Evolutionary conservation across 106 monocot genomes (phyloP).

Genomic region (Ottelia alismoides): DNA sequence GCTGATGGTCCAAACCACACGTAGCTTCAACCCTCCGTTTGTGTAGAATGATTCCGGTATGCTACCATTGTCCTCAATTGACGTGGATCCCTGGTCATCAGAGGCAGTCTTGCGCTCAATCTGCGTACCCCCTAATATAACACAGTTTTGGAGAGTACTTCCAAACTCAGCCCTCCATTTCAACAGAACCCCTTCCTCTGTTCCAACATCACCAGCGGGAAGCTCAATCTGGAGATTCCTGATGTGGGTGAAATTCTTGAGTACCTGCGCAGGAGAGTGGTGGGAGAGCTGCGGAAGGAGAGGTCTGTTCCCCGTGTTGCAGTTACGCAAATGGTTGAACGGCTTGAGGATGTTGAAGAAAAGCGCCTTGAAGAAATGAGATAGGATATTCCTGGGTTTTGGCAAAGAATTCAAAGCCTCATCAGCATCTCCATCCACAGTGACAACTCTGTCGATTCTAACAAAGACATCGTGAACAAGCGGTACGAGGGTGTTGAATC

Average conservation of each 20-base stretch:
- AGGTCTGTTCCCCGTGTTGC: conserved; percentile 5
- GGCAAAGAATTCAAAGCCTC: conserved; percentile 8
- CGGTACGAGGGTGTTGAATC: conserved; percentile 17
- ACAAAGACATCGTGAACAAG: conserved; percentile 20
- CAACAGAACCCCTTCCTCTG: conserved; percentile 21
- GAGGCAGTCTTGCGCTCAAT: conserved; percentile 25
- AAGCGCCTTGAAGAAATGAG: conserved; percentile 14
- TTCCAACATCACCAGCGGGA: conserved; percentile 18
- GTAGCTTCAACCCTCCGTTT: conserved; percentile 70
- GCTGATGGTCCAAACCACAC: conserved; percentile 86
- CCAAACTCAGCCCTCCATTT: conserved; percentile 31
- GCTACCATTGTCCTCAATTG: conserved; percentile 53
- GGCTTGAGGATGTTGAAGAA: conserved; percentile 17
- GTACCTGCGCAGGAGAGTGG: conserved; percentile 23
- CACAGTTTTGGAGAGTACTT: conserved; percentile 23
- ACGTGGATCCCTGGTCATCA: conserved; percentile 8
- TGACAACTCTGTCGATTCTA: conserved; percentile 20
- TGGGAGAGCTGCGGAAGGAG: conserved; percentile 11
- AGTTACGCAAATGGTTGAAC: conserved; percentile 11
- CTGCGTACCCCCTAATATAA: conserved; percentile 41
- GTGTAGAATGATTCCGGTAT: conserved; percentile 88
- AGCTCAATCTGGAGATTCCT: conserved; percentile 22
- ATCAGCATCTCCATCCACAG: conserved; percentile 14
- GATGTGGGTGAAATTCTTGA: conserved; percentile 19
- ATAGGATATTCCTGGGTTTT: conserved; percentile 17